phyloP scores from a whole-genome alignment of 1,284 basidiomycete species.

The Pseudozyma sp. region DNA sequence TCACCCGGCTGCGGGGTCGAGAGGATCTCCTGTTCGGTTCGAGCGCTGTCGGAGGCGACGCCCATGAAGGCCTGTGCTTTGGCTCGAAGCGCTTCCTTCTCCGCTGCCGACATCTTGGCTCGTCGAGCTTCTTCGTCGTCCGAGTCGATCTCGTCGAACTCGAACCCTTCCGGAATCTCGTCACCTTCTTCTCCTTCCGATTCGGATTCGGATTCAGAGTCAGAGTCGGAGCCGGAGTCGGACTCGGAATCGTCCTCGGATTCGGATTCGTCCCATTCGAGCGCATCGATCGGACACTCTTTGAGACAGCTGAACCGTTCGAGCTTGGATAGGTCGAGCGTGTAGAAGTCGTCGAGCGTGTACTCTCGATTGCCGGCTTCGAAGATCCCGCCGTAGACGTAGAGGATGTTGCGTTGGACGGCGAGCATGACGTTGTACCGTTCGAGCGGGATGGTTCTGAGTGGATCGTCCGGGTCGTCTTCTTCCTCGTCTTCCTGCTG shows the following conservation, averaged over 20 bases:
- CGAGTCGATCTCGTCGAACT: slow-evolving; percentile 43
- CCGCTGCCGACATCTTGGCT: slow-evolving; percentile 40
- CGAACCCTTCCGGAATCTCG: slow-evolving; percentile 55
- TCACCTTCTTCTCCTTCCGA: slow-evolving; percentile 53
- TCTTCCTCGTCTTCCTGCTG: slow-evolving; percentile 67
- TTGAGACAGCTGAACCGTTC: slow-evolving; percentile 64
- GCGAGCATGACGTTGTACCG: slow-evolving; percentile 94
- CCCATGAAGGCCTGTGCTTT: slow-evolving; percentile 81
- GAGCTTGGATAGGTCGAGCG: slow-evolving; percentile 65
- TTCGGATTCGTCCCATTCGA: slow-evolving; percentile 66
- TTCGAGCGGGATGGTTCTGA: slow-evolving; percentile 77
- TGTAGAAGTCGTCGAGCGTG: slow-evolving; percentile 68
- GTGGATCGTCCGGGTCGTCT: slow-evolving; percentile 78
- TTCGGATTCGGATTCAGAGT: slow-evolving; percentile 38
- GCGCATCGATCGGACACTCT: slow-evolving; percentile 64
- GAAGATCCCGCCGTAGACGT: slow-evolving; percentile 66
- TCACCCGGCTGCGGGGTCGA: slow-evolving; percentile 91
- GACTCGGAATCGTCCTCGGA: slow-evolving; percentile 52
- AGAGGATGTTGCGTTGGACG: slow-evolving; percentile 80
- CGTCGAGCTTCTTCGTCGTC: slow-evolving; percentile 35
- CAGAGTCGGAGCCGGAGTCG: slow-evolving; percentile 31
- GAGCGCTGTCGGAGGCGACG: slow-evolving; percentile 76
- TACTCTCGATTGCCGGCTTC: slow-evolving; percentile 66
- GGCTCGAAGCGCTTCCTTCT: slow-evolving; percentile 73
- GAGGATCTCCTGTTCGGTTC: slow-evolving; percentile 79